Conservation (phyloP, 805 yeast species). For the Candida railenensis region DNA sequence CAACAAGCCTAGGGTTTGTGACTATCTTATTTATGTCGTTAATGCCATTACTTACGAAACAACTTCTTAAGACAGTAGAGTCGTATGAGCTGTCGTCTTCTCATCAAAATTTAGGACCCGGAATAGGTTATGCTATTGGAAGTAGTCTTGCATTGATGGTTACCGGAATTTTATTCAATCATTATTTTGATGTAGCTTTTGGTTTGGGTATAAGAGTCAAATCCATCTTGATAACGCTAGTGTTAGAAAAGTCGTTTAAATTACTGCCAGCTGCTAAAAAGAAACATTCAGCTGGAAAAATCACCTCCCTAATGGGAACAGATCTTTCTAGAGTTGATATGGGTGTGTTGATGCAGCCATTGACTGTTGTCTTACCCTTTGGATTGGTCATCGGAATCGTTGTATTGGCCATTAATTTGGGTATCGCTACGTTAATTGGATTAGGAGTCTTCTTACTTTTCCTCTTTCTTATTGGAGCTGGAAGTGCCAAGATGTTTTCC, state of each 20-base stretch:
- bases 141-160: slow-evolving; percentile 28
- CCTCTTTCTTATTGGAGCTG: slow-evolving; percentile 42
- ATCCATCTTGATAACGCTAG: slow-evolving; percentile 67
- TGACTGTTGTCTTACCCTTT: slow-evolving; percentile 61
- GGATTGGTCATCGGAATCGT: slow-evolving; percentile 63
- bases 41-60: slow-evolving; percentile 34
- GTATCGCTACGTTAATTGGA: slow-evolving; percentile 73
- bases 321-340: slow-evolving; percentile 80
- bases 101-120: slow-evolving; percentile 24
- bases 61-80: slow-evolving; percentile 33
- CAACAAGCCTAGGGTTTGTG: not conserved
- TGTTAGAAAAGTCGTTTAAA: slow-evolving; percentile 65
- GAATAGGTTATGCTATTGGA: slow-evolving; percentile 43
- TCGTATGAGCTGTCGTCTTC: slow-evolving; percentile 9
- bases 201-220: slow-evolving; percentile 71
- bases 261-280: slow-evolving; percentile 58
- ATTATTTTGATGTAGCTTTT: slow-evolving; percentile 60
- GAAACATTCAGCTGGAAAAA: slow-evolving; percentile 62
- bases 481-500: slow-evolving; percentile 51
- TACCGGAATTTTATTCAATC: slow-evolving; percentile 46
- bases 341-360: slow-evolving; percentile 68
- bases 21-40: slow-evolving; percentile 3
- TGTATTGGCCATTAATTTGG: slow-evolving; percentile 64
- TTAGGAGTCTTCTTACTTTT: slow-evolving; percentile 55
- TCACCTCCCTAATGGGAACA: slow-evolving; percentile 78